Evolutionary conservation across 2,329 filamentous ascomycete genomes (phyloP).

Genomic region (Ceratocystiopsis minuta): DNA sequence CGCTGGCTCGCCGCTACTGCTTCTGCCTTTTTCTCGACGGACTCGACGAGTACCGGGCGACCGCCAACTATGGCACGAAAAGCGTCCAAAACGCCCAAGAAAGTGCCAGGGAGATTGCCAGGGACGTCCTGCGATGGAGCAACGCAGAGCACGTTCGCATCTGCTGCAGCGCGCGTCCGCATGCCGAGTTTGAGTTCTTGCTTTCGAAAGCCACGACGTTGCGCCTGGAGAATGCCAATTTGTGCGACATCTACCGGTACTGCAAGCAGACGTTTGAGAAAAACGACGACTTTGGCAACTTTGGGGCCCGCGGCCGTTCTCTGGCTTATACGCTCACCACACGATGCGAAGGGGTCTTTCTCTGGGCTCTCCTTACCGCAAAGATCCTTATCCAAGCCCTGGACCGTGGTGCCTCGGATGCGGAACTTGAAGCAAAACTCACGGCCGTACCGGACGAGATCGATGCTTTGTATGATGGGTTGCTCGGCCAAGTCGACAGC

Average conservation of each 20-base stretch:
- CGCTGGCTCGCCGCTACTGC: not conserved
- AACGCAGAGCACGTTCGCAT: not conserved
- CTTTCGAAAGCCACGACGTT: not conserved
- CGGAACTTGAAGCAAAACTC: not conserved
- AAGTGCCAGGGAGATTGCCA: not conserved
- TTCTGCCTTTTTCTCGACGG: constrained; percentile 1
- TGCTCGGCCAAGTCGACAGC: not conserved
- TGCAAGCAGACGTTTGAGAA: not conserved
- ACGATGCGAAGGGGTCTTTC: not conserved
- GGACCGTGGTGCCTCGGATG: not conserved
- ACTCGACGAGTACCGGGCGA: not conserved
- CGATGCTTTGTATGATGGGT: not conserved
- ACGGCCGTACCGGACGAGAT: not conserved
- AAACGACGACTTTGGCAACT: not conserved
- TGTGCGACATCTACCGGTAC: not conserved
- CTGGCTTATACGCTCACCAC: not conserved
- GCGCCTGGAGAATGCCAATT: not conserved
- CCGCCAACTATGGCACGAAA: not conserved
- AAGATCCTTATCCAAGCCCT: not conserved
- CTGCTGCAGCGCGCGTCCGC: not conserved
- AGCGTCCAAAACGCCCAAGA: not conserved
- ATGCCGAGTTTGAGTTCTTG: not conserved
- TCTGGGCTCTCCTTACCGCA: not conserved
- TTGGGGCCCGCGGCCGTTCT: not conserved
- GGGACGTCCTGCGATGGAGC: not conserved